These are phyloP conservation scores for Marasmius sp. DNA, from an alignment of 1,284 basidiomycete species.

Conservation along the genomic window DNA sequence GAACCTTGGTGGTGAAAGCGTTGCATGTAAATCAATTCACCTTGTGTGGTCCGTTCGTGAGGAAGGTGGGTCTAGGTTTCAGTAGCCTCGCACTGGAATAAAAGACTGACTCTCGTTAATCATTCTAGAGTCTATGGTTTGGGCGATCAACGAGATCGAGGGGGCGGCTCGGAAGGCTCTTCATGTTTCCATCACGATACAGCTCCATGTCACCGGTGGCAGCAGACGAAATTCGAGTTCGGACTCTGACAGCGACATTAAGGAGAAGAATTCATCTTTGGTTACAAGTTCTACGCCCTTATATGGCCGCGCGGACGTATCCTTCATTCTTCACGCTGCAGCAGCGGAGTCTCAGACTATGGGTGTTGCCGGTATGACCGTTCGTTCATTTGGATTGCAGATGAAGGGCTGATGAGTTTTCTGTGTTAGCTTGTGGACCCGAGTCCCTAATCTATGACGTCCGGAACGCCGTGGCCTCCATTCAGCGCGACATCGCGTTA, in stretches of 20 bases:
- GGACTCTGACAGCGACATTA: background rate
- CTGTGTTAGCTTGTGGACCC: background rate
- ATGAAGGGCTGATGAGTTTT: background rate
- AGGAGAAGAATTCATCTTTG: no score
- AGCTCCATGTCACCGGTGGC: background rate
- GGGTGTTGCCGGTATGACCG: background rate
- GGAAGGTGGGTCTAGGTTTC: background rate
- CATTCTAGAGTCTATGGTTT: background rate
- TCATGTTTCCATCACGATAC: background rate
- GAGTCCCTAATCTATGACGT: background rate
- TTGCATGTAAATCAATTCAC: background rate
- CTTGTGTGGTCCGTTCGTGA: constrained; percentile 3
- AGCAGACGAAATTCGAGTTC: background rate
- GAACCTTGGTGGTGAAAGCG: background rate
- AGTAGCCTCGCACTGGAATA: background rate
- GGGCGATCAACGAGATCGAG: background rate
- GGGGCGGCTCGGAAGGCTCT: background rate
- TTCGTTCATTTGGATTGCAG: background rate
- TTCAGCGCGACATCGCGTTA: background rate
- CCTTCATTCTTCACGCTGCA: background rate
- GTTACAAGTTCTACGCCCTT: background rate
- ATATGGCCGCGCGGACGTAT: background rate
- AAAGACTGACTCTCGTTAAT: background rate
- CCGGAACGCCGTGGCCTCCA: background rate
- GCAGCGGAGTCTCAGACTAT: background rate